These are phyloP conservation scores for Hemerocallis citrina DNA, from an alignment of 106 monocot species.

Conservation along the genomic window DNA sequence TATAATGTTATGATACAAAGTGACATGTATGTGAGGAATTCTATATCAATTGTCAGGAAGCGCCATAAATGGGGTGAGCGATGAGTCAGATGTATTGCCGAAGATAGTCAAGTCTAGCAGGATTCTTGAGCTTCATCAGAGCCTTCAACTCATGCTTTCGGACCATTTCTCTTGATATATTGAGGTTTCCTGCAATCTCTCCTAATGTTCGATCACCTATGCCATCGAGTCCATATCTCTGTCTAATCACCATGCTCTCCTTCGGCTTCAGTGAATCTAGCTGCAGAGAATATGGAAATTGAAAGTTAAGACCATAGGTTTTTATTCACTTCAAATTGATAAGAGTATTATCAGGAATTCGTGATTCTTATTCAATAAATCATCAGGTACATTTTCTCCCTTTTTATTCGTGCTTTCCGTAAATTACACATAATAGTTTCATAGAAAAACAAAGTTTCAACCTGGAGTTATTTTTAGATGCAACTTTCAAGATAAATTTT, in stretches of 20 bases:
- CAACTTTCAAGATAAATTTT: too few species aligned
- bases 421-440: too few species aligned
- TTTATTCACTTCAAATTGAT: too few species aligned
- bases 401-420: too few species aligned
- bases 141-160: slow-evolving; percentile 88
- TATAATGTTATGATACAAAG: slow-evolving; percentile 14
- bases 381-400: too few species aligned
- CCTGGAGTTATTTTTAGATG: too few species aligned
- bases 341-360: too few species aligned
- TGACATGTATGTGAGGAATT: neutral
- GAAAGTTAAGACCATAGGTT: too few species aligned
- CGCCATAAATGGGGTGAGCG: too few species aligned
- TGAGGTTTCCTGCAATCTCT: slow-evolving; percentile 95
- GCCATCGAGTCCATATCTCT: slow-evolving; percentile 88
- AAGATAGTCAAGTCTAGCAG: slow-evolving; percentile 78
- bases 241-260: slow-evolving; percentile 91
- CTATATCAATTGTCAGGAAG: neutral
- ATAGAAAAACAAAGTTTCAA: too few species aligned
- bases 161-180: slow-evolving; percentile 90
- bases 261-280: slow-evolving; percentile 94
- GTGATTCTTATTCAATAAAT: too few species aligned
- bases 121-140: slow-evolving; percentile 97
- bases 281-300: too few species aligned
- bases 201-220: slow-evolving; percentile 76
- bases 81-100: slow-evolving; percentile 40